Evolutionary conservation across 495 filamentous ascomycete species (phyloP).

Genomic region (Trichoderma orchidacearum): DNA sequence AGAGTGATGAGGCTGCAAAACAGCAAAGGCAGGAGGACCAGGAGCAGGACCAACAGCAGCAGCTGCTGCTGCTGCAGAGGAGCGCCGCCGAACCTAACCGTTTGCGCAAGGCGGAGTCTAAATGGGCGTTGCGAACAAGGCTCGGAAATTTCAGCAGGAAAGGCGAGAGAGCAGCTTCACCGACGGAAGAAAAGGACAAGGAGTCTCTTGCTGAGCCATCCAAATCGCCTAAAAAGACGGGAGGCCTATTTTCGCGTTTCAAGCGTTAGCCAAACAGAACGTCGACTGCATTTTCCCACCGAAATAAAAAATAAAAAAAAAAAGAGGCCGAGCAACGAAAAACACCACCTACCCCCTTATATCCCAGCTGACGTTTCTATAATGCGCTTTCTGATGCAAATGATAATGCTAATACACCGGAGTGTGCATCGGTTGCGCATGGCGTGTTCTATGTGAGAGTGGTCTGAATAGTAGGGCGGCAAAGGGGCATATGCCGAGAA

Average conservation of each 20-base stretch:
- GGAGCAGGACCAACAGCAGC: slow-evolving; percentile 3
- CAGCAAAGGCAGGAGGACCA: slow-evolving; percentile 2
- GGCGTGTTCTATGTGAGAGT: no score
- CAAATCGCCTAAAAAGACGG: slow-evolving; percentile 8
- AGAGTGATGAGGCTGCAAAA: slow-evolving; percentile 22
- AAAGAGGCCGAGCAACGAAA: no score
- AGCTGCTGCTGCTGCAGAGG: background rate
- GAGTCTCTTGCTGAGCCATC: slow-evolving; percentile 1
- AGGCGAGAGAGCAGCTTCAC: slow-evolving; percentile 2
- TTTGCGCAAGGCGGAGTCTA: slow-evolving; percentile 25
- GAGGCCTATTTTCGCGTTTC: slow-evolving; percentile 12
- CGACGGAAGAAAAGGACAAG: slow-evolving; percentile 4
- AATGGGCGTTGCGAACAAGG: slow-evolving; percentile 19
- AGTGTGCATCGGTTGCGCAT: no score
- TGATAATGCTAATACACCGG: no score
- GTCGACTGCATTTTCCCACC: background rate
- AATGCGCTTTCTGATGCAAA: no score
- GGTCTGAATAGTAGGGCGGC: no score
- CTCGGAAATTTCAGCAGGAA: slow-evolving; percentile 9
- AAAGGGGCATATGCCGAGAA: background rate
- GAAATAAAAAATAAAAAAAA: no score
- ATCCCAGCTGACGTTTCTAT: no score
- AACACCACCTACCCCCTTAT: no score
- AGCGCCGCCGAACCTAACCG: slow-evolving; percentile 8
- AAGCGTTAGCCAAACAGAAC: slow-evolving; percentile 7